Percentiles rank a stretch among this genome's conserved stretches.
Conservation (phyloP, 2,329 filamentous ascomycete species). For the Fusarium illudens region DNA sequence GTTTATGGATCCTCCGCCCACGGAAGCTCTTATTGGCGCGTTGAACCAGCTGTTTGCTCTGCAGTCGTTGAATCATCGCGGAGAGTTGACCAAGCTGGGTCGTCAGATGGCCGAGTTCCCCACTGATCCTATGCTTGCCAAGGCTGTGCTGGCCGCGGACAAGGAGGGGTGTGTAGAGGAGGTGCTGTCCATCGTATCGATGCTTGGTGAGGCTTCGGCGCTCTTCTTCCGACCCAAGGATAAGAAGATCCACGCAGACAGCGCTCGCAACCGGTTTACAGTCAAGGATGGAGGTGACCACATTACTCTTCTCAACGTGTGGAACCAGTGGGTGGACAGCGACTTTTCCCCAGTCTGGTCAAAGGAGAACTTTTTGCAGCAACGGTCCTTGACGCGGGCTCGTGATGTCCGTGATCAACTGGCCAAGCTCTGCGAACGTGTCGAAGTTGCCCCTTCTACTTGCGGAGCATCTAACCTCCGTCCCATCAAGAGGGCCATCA, state of each 20-base stretch:
- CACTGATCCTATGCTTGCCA: slow-evolving; percentile 89
- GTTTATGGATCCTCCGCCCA: slow-evolving; percentile 93
- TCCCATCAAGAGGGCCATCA: slow-evolving; percentile 87
- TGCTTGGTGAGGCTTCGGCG: slow-evolving; percentile 87
- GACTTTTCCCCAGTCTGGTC: slow-evolving; percentile 91
- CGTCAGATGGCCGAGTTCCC: slow-evolving; percentile 96
- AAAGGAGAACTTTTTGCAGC: slow-evolving; percentile 92
- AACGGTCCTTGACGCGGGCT: slow-evolving; percentile 85
- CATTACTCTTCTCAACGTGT: slow-evolving; percentile 87
- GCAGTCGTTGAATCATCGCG: slow-evolving; percentile 86
- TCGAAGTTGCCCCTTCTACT: slow-evolving; percentile 79
- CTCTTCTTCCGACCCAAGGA: slow-evolving; percentile 96
- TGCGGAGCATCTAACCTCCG: slow-evolving; percentile 73
- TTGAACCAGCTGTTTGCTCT: slow-evolving; percentile 92
- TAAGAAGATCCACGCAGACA: slow-evolving; percentile 96
- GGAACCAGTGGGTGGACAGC: slow-evolving; percentile 92
- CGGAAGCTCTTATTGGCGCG: slow-evolving; percentile 86
- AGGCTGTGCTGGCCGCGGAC: slow-evolving; percentile 86
- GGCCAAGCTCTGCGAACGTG: slow-evolving; percentile 88
- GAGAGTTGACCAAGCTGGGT: slow-evolving; percentile 88
- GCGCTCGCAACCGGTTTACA: slow-evolving; percentile 87
- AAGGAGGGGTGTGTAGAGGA: slow-evolving; percentile 94
- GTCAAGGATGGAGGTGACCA: slow-evolving; percentile 92
- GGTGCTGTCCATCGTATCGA: slow-evolving; percentile 90
- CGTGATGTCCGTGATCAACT: slow-evolving; percentile 94